These are phyloP conservation scores for Wickerhamiella slavikovae DNA, from an alignment of 805 yeast genomes.

Conservation along the genomic window DNA sequence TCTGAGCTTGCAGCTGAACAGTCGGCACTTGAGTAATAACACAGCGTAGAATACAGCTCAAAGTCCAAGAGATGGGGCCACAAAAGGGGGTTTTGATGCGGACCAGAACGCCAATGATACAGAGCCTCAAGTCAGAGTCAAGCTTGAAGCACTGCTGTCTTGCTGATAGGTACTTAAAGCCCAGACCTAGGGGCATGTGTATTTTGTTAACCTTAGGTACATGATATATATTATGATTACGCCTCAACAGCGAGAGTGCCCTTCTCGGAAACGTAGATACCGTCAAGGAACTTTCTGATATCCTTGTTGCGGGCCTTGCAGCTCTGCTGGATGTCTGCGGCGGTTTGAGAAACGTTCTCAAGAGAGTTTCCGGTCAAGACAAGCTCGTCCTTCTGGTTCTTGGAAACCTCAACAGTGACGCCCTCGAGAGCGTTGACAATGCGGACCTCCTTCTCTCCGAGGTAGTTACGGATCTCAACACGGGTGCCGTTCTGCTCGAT, in stretches of 20 bases:
- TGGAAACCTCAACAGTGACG: constrained; percentile 64
- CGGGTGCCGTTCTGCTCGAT: constrained; percentile 54
- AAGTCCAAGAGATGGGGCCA: too few relatives aligned
- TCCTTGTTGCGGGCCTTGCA: constrained; percentile 99
- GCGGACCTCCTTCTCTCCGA: constrained; percentile 98
- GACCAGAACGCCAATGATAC: too few relatives aligned
- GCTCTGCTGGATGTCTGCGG: constrained; percentile 95
- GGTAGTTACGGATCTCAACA: constrained; percentile 97
- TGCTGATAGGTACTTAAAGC: too few relatives aligned
- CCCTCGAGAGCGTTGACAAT: constrained; percentile 71
- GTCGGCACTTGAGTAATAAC: too few relatives aligned
- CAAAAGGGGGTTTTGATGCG: too few relatives aligned
- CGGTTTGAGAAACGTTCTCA: constrained; percentile 93
- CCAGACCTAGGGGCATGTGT: too few relatives aligned
- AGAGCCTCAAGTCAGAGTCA: too few relatives aligned
- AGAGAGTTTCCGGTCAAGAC: constrained; percentile 85
- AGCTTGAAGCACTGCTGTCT: too few relatives aligned
- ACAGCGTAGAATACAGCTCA: too few relatives aligned
- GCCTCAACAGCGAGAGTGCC: constrained; percentile 61
- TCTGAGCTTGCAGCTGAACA: too few relatives aligned
- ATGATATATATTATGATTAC: too few relatives aligned
- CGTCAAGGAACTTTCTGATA: constrained; percentile 99
- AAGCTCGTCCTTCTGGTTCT: constrained; percentile 86
- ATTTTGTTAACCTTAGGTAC: too few relatives aligned
- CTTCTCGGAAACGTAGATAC: constrained; percentile 96